These are phyloP conservation scores for Suillus alpinus DNA, from an alignment of 768 basidiomycete species.

Conservation along the genomic window DNA sequence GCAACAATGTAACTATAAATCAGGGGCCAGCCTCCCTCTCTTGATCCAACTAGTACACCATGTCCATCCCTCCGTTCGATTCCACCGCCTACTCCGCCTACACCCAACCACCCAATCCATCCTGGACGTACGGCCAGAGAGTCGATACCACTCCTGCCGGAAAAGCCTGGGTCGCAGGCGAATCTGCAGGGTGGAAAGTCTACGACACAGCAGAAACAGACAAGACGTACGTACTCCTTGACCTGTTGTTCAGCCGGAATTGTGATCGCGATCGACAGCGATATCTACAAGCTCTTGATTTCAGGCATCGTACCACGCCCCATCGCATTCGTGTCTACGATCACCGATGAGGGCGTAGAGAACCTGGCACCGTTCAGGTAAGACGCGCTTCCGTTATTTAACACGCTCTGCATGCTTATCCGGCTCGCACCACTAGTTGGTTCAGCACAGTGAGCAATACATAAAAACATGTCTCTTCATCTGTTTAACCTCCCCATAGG, in stretches of 20 bases:
- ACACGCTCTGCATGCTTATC: background rate
- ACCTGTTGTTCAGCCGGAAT: background rate
- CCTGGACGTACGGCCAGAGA: slow-evolving; percentile 31
- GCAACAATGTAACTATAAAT: background rate
- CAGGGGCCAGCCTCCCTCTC: background rate
- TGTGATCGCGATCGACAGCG: slow-evolving; percentile 9
- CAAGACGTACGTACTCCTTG: slow-evolving; percentile 17
- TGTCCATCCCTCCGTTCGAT: slow-evolving; percentile 31
- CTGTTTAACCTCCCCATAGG: slow-evolving; percentile 7
- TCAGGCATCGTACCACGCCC: slow-evolving; percentile 44
- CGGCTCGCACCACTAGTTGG: slow-evolving; percentile 14
- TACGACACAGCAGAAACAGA: slow-evolving; percentile 30
- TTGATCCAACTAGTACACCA: slow-evolving; percentile 2
- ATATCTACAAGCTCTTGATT: slow-evolving; percentile 34
- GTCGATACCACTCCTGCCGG: slow-evolving; percentile 28
- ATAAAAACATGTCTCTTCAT: background rate
- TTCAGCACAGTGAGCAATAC: slow-evolving; percentile 23
- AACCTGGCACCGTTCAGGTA: slow-evolving; percentile 47
- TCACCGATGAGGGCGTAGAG: slow-evolving; percentile 30
- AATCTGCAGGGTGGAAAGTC: slow-evolving; percentile 33
- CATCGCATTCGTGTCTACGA: slow-evolving; percentile 42
- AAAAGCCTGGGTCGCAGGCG: slow-evolving; percentile 32
- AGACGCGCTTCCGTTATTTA: background rate
- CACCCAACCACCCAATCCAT: slow-evolving; percentile 30
- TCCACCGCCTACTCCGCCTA: slow-evolving; percentile 13